Percentiles rank a stretch among this genome's conserved stretches.
Evolutionary conservation across 768 basidiomycete species (phyloP).

Genomic region (Termitomyces sp.): DNA sequence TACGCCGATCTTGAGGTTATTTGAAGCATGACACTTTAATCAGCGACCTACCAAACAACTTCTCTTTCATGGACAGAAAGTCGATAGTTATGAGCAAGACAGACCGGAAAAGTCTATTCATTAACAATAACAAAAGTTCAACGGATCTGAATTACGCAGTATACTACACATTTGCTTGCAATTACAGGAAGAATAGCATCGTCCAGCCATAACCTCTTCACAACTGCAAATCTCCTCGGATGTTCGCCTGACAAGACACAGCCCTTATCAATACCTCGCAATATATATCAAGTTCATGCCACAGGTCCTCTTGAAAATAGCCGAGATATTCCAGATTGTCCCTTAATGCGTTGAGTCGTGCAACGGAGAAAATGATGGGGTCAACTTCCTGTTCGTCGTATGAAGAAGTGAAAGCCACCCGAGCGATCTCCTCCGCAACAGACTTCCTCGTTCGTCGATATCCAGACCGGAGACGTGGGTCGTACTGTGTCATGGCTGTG

Average conservation of each 20-base stretch:
- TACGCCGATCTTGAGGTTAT: no score
- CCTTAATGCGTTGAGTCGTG: slow-evolving; percentile 23
- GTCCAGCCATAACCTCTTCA: not conserved
- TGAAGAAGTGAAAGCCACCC: slow-evolving; percentile 9
- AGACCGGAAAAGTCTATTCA: no score
- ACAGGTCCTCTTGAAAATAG: slow-evolving; percentile 23
- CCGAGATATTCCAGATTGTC: slow-evolving; percentile 30
- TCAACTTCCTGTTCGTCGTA: slow-evolving; percentile 8
- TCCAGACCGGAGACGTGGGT: not conserved
- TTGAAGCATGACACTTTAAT: no score
- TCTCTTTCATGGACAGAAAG: no score
- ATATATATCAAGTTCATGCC: slow-evolving; percentile 25
- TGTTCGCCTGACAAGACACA: slow-evolving; percentile 2
- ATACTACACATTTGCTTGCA: no score
- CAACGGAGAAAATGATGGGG: slow-evolving; percentile 17
- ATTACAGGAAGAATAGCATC: not conserved
- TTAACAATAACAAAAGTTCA: no score
- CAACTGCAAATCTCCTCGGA: not conserved
- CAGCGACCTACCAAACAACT: no score
- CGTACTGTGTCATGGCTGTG: not conserved
- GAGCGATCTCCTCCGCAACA: slow-evolving; percentile 24
- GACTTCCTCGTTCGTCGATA: slow-evolving; percentile 13
- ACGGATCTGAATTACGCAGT: no score
- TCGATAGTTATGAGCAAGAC: no score
- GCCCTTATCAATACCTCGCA: slow-evolving; percentile 20